A percentile compares a stretch with the other conserved stretches of the same genome.
These are phyloP conservation scores for Amanita inopinata DNA, from an alignment of 768 basidiomycete genomes.

Conservation along the genomic window DNA sequence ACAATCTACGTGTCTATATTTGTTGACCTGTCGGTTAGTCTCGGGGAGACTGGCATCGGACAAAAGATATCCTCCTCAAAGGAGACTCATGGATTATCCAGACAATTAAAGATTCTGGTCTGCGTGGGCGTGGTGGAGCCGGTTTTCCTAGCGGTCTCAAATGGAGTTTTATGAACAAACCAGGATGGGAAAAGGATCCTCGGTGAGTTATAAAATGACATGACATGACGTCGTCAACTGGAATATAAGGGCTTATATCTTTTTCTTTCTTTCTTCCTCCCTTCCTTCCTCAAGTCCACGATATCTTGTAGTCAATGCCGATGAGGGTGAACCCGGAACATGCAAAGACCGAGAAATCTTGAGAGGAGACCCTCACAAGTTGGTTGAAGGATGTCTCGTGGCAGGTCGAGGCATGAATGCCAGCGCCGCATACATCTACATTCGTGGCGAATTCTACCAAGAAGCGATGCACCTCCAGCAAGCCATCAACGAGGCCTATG, in stretches of 20 bases:
- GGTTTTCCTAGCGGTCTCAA: slow-evolving; percentile 96
- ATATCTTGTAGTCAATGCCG: slow-evolving; percentile 96
- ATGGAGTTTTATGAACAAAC: slow-evolving; percentile 99
- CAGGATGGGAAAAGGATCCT: slow-evolving; percentile 93
- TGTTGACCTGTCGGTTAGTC: slow-evolving; percentile 36
- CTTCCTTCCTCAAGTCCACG: slow-evolving; percentile 52
- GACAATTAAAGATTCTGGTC: slow-evolving; percentile 90
- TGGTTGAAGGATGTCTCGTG: slow-evolving; percentile 95
- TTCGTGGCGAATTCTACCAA: slow-evolving; percentile 96
- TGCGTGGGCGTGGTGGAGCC: slow-evolving; percentile 92
- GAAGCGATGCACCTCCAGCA: slow-evolving; percentile 92
- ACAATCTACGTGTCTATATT: neutral
- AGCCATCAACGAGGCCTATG: slow-evolving; percentile 93
- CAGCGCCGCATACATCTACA: slow-evolving; percentile 98
- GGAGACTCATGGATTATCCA: slow-evolving; percentile 98
- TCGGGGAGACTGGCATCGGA: slow-evolving; percentile 96
- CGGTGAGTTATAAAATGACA: slow-evolving; percentile 40
- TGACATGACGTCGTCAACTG: too few relatives aligned
- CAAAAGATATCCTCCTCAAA: slow-evolving; percentile 92
- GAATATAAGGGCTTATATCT: too few relatives aligned
- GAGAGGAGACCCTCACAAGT: slow-evolving; percentile 96
- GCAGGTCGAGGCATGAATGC: slow-evolving; percentile 98
- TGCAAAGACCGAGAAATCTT: slow-evolving; percentile 99
- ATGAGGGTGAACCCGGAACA: slow-evolving; percentile 97
- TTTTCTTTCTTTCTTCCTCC: neutral